Evolutionary conservation across 2,329 filamentous ascomycete species (phyloP), one percentile per base, ranked within the genome.

Genomic region (Botryotinia globosa): DNA sequence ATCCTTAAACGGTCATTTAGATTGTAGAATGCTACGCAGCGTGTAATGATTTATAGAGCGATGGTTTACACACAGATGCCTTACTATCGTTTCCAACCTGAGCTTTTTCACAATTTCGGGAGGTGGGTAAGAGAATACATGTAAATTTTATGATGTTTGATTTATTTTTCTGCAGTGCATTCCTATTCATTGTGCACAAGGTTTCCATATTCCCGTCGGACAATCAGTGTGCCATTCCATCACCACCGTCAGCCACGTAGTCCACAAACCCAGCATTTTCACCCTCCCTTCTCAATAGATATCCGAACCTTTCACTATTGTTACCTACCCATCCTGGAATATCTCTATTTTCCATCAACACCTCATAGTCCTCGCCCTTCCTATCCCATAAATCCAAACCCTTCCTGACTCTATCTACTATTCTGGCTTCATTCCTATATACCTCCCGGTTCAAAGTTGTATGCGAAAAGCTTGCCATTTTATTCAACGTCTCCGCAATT

Each of bases 391-490:
- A 75, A 75, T 86, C 84, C 59, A 79, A 72, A 0, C 85, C 85
- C 65, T 80, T 80, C 34, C 83, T 77, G 25, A 86, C 81, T 29
- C 82, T 78, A 37, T 82, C 76, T 18, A 85, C 76, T 64, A 86
- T 82, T 39, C 80, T 82, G 29, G 78, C 75, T 32, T 79, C 78
- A 71, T 83, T 81, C 69, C 81, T 80, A 74, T 82, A 85, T 69
- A 82, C 79, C 34, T 81, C 78, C 20, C 78, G 80, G 69, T 86
- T 83, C 65, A 79, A 77, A 61, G 79, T 77, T 54, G 75, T 78
- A 72, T 85, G 83, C 25, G 81, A 83, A 75, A 85, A 85, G 69
- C 79, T 80, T 18, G 78, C 76, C 79, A 84, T 82, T 77, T 84
- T 85, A 20, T 78, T 79, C 45, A 81, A 76, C 78, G 85, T 80